Base-by-base conservation (phyloP, 495 filamentous ascomycete species). In the Aspergillus diversus region DNA sequence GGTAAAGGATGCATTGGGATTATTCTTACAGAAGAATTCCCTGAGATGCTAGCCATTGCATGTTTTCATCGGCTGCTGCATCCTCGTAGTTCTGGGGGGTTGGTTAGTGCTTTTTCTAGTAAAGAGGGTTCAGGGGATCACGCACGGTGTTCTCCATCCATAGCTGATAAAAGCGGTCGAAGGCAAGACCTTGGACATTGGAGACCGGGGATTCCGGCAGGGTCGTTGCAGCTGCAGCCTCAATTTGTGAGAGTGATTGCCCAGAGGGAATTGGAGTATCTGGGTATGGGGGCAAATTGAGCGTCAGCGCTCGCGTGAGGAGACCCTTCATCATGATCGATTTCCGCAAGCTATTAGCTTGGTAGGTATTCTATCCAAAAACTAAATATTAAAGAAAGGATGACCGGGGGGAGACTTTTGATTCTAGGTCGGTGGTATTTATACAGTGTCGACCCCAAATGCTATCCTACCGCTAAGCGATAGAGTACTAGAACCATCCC, bases 101-200 rank as follows among this genome's bases (percentile, higher is more conserved):
- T 27, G 1, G 21, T 27, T 27, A 27, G 21, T 27, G 21, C 1
- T 27, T 27, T 27, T 27, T 27, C 21, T 27, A 27, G 21, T 2
- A 27, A 1, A 27, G 1, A 27, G 21, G 21, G 21, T 27, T 27
- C 1, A 27, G 2, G 21, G 21, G 21, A 27, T 27, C 21, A 27
- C 21, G 21, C 21, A 27, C 21, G 49, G 84, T 87, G 69, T 91
- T 92, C 77, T 91, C 89, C 34, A 91, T 71, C 86, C 87, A 91
- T 71, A 92, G 84, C 65, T 83, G 81, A 43, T 86, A 80, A 60
- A 90, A 86, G 12, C 87, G 83, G 69, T 90, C 76, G 65, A 91
- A 92, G 0, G 81, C 83, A 61, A 84, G 77, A 33, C 89, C 89
- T 64, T 78, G 64, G 60, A 91, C 84, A 66, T 84, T 69, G 56